These are phyloP conservation scores for Amaranthus cruentus DNA, from an alignment of 148 eudicot genomes.

Conservation along the genomic window DNA sequence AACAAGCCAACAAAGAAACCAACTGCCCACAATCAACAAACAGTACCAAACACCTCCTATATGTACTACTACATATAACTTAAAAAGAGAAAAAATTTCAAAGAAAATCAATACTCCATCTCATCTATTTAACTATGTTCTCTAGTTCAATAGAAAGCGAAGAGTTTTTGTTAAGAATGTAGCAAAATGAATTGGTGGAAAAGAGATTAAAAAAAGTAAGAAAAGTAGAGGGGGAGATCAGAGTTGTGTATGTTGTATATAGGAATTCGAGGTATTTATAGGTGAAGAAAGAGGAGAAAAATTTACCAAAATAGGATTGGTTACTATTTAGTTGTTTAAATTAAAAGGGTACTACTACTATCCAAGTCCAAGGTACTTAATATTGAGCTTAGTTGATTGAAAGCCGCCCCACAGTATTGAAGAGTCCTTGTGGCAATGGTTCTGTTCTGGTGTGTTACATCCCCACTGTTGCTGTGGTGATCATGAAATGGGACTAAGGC, in stretches of 20 bases:
- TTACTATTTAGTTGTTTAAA: conserved; percentile 13
- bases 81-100: no score
- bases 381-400: not conserved
- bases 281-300: not conserved
- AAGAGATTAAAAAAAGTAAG: not conserved
- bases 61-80: no score
- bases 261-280: conserved; percentile 13
- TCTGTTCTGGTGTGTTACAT: not conserved
- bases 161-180: no score
- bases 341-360: conserved; percentile 2
- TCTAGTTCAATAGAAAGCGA: no score
- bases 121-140: no score
- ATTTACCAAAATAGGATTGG: conserved; percentile 17
- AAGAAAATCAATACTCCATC: no score
- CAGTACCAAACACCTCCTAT: no score
- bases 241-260: not conserved
- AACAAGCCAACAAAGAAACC: no score
- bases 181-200: not conserved
- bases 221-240: not conserved
- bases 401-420: conserved; percentile 12
- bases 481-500: not conserved
- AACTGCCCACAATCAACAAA: no score
- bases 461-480: not conserved
- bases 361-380: conserved; percentile 8
- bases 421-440: not conserved